Conservation (phyloP, 169 alveolate genomes). For the Cryptosporidium sp. region DNA sequence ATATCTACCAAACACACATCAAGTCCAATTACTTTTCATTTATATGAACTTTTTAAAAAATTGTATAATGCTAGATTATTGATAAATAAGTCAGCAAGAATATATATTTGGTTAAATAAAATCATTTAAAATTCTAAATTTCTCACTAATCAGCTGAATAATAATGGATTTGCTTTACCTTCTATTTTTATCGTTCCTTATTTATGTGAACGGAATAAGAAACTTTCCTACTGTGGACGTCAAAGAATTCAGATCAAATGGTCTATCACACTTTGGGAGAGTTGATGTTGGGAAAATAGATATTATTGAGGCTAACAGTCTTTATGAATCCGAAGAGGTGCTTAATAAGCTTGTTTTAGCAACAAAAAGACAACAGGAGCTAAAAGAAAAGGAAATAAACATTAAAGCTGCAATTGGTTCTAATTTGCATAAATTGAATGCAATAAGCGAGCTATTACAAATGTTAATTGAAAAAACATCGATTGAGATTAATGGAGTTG, state of each 20-base stretch:
- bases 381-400: slow-evolving; percentile 68
- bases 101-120: neutral
- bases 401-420: slow-evolving; percentile 74
- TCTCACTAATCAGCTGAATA: neutral
- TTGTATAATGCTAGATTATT: neutral
- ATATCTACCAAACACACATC: slow-evolving; percentile 3
- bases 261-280: slow-evolving; percentile 30
- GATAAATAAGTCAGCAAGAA: neutral
- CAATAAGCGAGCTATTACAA: slow-evolving; percentile 59
- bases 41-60: neutral
- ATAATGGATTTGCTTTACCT: neutral
- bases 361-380: slow-evolving; percentile 62
- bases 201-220: neutral
- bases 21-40: neutral
- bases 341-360: slow-evolving; percentile 43
- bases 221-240: neutral
- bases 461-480: slow-evolving; percentile 61
- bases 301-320: slow-evolving; percentile 54
- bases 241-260: slow-evolving; percentile 1
- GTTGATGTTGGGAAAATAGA: slow-evolving; percentile 69
- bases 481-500: slow-evolving; percentile 34
- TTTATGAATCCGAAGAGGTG: slow-evolving; percentile 59
- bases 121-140: too few relatives aligned
- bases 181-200: neutral
- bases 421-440: slow-evolving; percentile 62